phyloP scores from a whole-genome alignment of 495 filamentous ascomycete genomes.

The Podospora conica region DNA sequence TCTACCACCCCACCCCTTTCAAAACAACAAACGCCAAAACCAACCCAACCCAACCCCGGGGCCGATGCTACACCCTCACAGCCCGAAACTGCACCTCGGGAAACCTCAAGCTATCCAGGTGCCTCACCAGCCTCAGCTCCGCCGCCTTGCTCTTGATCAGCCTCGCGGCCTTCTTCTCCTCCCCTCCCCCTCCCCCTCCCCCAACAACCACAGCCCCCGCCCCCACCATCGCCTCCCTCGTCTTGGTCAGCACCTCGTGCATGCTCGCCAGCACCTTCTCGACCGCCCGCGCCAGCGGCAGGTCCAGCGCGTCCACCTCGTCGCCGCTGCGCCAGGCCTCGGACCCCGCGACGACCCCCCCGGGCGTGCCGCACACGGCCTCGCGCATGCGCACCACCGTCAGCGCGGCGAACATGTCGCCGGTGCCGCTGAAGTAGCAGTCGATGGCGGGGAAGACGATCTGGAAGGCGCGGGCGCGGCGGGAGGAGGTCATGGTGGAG shows the following conservation, averaged over 20 bases:
- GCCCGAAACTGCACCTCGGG: constrained; percentile 57
- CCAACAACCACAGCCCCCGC: constrained; percentile 25
- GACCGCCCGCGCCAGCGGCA: constrained; percentile 75
- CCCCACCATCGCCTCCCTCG: constrained; percentile 54
- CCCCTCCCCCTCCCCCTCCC: constrained; percentile 5
- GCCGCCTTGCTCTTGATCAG: constrained; percentile 67
- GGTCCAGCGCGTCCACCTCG: constrained; percentile 55
- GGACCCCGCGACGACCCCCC: constrained; percentile 30
- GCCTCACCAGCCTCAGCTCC: constrained; percentile 73
- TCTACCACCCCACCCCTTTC: not conserved
- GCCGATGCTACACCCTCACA: constrained; percentile 34
- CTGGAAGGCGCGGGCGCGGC: constrained; percentile 68
- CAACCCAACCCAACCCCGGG: too few species aligned
- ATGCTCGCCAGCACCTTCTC: constrained; percentile 91
- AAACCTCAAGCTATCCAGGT: constrained; percentile 56
- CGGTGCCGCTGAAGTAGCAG: constrained; percentile 90
- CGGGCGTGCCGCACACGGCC: constrained; percentile 44
- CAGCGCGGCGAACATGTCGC: constrained; percentile 96
- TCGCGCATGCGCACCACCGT: constrained; percentile 86
- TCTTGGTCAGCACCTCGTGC: constrained; percentile 77
- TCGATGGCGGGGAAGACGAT: constrained; percentile 81
- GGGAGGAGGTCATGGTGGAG: constrained; percentile 60
- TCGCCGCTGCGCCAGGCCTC: constrained; percentile 66
- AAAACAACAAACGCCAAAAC: not conserved
- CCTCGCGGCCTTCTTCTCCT: constrained; percentile 57